Percentiles rank a stretch among this genome's conserved stretches.
phyloP scores from a whole-genome alignment of 2,329 filamentous ascomycete species.

The Colletotrichum musae region DNA sequence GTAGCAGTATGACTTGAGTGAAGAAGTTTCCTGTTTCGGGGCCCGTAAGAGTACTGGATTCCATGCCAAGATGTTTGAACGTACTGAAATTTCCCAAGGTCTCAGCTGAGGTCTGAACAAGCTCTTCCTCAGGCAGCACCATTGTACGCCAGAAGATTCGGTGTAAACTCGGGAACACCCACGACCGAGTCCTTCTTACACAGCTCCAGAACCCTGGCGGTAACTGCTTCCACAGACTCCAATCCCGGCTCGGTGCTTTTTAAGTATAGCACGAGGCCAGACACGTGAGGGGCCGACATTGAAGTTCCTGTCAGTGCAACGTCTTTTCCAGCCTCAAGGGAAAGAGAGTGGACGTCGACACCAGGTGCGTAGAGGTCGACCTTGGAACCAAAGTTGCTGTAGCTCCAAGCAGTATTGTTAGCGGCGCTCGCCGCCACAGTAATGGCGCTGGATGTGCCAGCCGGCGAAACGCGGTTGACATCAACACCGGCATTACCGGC shows the following conservation, averaged over 20 bases:
- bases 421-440: slow-evolving; percentile 66
- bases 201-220: slow-evolving; percentile 56
- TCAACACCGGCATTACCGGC: slow-evolving; percentile 64
- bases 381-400: slow-evolving; percentile 64
- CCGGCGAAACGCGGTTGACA: slow-evolving; percentile 59
- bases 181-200: slow-evolving; percentile 55
- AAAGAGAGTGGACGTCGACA: slow-evolving; percentile 55
- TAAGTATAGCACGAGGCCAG: slow-evolving; percentile 71
- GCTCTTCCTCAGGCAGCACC: slow-evolving; percentile 44
- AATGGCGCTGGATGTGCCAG: slow-evolving; percentile 61
- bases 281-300: slow-evolving; percentile 73
- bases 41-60: too few species aligned
- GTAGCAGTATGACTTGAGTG: too few species aligned
- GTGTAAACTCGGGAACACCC: slow-evolving; percentile 50
- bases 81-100: too few species aligned
- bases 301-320: slow-evolving; percentile 63
- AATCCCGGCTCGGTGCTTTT: slow-evolving; percentile 55
- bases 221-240: slow-evolving; percentile 58
- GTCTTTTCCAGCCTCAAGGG: slow-evolving; percentile 53
- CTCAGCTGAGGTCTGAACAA: too few species aligned
- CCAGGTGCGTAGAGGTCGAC: slow-evolving; percentile 69
- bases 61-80: too few species aligned
- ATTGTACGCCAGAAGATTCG: slow-evolving; percentile 66
- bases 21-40: too few species aligned
- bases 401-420: slow-evolving; percentile 55